phyloP scores from a whole-genome alignment of 345 rosid genomes.

The Eucalyptus guilfoylei region DNA sequence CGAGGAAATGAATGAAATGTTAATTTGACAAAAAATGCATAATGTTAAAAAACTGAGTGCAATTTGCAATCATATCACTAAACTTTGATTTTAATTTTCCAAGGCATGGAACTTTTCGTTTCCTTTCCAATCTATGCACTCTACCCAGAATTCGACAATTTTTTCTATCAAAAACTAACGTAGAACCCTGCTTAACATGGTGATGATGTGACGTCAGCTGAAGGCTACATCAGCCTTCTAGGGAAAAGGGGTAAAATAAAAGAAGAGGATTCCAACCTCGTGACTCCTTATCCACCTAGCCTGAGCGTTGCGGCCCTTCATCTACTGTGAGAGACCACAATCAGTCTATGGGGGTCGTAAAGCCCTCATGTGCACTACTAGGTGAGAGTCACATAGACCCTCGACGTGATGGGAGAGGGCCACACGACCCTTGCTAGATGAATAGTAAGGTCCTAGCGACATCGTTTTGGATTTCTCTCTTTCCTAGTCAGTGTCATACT shows the following conservation, averaged over 20 bases:
- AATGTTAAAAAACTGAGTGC: not conserved
- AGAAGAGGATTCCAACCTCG: not conserved
- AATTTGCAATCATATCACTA: not conserved
- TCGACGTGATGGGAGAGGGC: fast-evolving
- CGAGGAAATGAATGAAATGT: no score
- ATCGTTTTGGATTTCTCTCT: not conserved
- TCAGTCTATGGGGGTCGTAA: not conserved
- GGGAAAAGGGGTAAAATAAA: not conserved
- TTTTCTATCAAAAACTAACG: not conserved
- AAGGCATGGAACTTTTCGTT: not conserved
- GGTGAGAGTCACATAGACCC: not conserved
- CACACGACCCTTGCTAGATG: not conserved
- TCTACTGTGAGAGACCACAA: not conserved
- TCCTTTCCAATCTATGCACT: not conserved
- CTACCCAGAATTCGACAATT: not conserved
- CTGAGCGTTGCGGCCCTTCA: not conserved
- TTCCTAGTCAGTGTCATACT: not conserved
- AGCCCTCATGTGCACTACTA: not conserved
- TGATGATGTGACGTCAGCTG: not conserved
- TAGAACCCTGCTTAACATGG: fast-evolving
- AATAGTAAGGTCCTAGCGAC: fast-evolving
- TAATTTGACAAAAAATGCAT: no score
- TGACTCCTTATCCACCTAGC: not conserved
- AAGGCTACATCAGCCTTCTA: not conserved
- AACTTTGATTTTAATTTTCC: not conserved